Base-by-base conservation (phyloP, 306 rosid genomes). In the Citrullus colocynthis region DNA sequence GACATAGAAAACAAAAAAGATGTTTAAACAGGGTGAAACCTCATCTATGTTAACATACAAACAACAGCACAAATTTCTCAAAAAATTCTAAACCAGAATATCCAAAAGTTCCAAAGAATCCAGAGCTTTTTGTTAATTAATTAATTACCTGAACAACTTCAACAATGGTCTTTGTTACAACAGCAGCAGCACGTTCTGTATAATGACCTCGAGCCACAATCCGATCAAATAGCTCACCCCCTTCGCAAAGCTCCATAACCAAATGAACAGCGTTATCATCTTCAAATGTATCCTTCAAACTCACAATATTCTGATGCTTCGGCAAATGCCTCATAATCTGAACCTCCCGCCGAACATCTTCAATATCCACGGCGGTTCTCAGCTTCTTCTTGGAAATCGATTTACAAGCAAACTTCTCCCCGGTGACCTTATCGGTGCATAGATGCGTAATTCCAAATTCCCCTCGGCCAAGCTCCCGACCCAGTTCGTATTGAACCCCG, bases 211-310 rank as follows among this genome's bases (percentile, higher is more conserved):
- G 81, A 1, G 98, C 89, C 1, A 96, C 99, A 76, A 96, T 96
- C 78, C 99, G 88, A 78, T 96, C 99, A 34, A 96, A 96, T 76
- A 96, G 81, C 57, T 96, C 99, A 0, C 99, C 99, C 0, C 99
- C 99, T 55, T 92, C 99, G 21, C 99, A 96, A 20, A 96, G 86
- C 90, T 96, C 99, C 99, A 96, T 96, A 16, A 96, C 99, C n/a
- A 96, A 86, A 45, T 96, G 99, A 34, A 96, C 99, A 5, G 90
- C 97, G 75, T 75, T 75, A 51, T 91, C 97, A 45, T 96, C 99
- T 75, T 96, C 99, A 7, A 85, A 96, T 0, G 99, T 91, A 45
- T 92, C 98, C 79, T 88, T 92, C 78, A 95, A 84, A 51, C 66
- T 82, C 16, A 95, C 99, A 32, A 95, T 89, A 59, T 95, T 95